Evolutionary conservation across 2,329 filamentous ascomycete species (phyloP).

Genomic region (Fusarium cyanostomum): DNA sequence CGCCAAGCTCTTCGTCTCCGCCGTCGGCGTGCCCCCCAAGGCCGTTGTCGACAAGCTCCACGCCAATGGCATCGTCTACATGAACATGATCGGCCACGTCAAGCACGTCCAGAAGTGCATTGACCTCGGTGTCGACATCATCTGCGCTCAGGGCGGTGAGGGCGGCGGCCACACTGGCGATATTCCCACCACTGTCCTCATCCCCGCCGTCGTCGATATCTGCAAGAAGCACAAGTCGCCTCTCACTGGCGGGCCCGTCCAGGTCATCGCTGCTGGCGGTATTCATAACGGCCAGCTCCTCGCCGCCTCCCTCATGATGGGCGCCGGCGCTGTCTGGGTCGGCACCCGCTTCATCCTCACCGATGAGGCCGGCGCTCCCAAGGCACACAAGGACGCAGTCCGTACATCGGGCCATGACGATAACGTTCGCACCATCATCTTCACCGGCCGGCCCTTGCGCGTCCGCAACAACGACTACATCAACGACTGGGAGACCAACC

Average conservation of each 20-base stretch:
- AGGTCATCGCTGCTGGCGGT: conserved; percentile 92
- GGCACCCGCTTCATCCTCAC: conserved; percentile 95
- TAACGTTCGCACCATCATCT: conserved; percentile 97
- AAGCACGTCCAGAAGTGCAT: conserved; percentile 99
- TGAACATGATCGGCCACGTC: conserved; percentile 99
- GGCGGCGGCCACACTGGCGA: conserved; percentile 97
- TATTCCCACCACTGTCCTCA: conserved; percentile 90
- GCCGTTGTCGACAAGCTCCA: conserved; percentile 90
- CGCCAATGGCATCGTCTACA: conserved; percentile 87
- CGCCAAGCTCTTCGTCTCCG: conserved; percentile 93
- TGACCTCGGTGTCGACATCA: conserved; percentile 90
- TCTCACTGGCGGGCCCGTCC: conserved; percentile 85
- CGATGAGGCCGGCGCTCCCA: conserved; percentile 93
- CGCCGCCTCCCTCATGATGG: conserved; percentile 91
- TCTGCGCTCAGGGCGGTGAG: conserved; percentile 98
- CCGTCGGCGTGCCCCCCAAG: conserved; percentile 92
- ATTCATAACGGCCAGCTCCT: conserved; percentile 92
- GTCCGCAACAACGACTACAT: conserved; percentile 96
- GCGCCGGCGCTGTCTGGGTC: conserved; percentile 93
- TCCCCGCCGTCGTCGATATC: conserved; percentile 88
- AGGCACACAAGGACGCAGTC: conserved; percentile 95
- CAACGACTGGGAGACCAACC: conserved; percentile 94
- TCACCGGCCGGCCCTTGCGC: conserved; percentile 93
- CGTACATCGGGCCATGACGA: conserved; percentile 92
- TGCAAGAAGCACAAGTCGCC: conserved; percentile 84